A percentile compares a stretch with the other conserved stretches of the same genome.
Conservation (phyloP, 192 early-diverging fungal genomes). For the Funneliformis geosporum region DNA sequence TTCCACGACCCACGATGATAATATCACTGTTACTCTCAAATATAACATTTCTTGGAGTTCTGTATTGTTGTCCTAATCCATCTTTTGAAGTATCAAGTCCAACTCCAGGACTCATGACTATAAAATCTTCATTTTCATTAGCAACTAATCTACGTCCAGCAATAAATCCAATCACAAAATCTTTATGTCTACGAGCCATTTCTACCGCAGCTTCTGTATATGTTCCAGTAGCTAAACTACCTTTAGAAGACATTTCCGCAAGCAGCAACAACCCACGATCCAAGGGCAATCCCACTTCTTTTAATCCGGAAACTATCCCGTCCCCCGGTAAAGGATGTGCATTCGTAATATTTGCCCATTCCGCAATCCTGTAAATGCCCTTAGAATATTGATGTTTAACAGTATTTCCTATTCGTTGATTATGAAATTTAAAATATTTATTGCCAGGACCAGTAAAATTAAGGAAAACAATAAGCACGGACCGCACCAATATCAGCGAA, state of each 20-base stretch:
- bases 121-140: slow-evolving; percentile 76
- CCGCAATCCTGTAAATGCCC: slow-evolving; percentile 90
- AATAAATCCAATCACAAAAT: slow-evolving; percentile 98
- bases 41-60: slow-evolving; percentile 87
- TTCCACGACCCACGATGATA: slow-evolving; percentile 97
- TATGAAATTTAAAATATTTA: slow-evolving; percentile 22
- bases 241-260: slow-evolving; percentile 96
- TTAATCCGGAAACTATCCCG: slow-evolving; percentile 91
- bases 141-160: slow-evolving; percentile 36
- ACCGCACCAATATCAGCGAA: slow-evolving; percentile 91
- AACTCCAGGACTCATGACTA: slow-evolving; percentile 96
- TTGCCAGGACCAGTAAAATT: not conserved
- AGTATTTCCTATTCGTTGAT: slow-evolving; percentile 71
- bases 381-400: slow-evolving; percentile 92
- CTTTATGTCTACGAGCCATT: slow-evolving; percentile 81
- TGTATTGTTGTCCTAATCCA: slow-evolving; percentile 93
- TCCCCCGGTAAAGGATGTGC: slow-evolving; percentile 94
- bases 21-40: slow-evolving; percentile 85
- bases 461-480: not conserved
- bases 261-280: slow-evolving; percentile 83
- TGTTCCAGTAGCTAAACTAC: slow-evolving; percentile 76
- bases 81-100: slow-evolving; percentile 82
- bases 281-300: slow-evolving; percentile 81
- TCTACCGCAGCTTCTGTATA: slow-evolving; percentile 87
- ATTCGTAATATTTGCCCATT: slow-evolving; percentile 97